Conservation (phyloP, 1,284 basidiomycete genomes). For the Fomes fomentarius region DNA sequence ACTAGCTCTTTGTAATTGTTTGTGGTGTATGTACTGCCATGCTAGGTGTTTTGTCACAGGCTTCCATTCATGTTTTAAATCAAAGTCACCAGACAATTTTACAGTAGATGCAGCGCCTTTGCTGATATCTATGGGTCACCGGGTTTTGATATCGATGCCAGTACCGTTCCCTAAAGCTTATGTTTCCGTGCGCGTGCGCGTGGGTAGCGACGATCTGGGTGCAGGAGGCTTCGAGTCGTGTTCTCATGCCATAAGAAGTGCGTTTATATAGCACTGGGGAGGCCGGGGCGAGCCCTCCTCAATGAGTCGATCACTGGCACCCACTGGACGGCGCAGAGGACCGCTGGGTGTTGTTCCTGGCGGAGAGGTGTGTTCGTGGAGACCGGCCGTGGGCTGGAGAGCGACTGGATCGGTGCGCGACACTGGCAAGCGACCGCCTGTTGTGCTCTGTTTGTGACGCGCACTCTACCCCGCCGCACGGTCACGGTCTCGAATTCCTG, state of each 20-base stretch:
- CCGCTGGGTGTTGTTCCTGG: slow-evolving; percentile 9
- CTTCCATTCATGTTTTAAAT: too few relatives aligned
- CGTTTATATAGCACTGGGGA: slow-evolving; percentile 12
- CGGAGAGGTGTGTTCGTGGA: slow-evolving; percentile 6
- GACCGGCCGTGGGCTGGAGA: background rate
- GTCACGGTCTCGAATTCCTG: slow-evolving; percentile 15
- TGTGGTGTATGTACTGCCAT: slow-evolving; percentile 20
- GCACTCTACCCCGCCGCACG: slow-evolving; percentile 5
- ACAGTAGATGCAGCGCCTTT: background rate
- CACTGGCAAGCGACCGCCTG: slow-evolving; percentile 2
- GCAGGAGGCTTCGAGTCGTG: slow-evolving; percentile 6
- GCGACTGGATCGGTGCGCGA: background rate
- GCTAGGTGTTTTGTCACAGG: slow-evolving; percentile 6
- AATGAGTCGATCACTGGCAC: slow-evolving; percentile 11
- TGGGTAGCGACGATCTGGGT: slow-evolving; percentile 19
- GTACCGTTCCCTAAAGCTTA: too few relatives aligned
- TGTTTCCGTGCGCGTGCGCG: slow-evolving; percentile 18
- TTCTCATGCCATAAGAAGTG: background rate
- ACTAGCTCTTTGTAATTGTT: slow-evolving; percentile 47
- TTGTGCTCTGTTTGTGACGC: slow-evolving; percentile 22
- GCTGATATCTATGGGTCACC: background rate
- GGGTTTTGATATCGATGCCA: too few relatives aligned
- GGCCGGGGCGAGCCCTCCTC: slow-evolving; percentile 3
- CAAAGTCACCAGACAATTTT: too few relatives aligned
- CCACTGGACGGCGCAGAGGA: background rate